phyloP scores from a whole-genome alignment of 1,284 basidiomycete species.

The Violaceomyces palustris region DNA sequence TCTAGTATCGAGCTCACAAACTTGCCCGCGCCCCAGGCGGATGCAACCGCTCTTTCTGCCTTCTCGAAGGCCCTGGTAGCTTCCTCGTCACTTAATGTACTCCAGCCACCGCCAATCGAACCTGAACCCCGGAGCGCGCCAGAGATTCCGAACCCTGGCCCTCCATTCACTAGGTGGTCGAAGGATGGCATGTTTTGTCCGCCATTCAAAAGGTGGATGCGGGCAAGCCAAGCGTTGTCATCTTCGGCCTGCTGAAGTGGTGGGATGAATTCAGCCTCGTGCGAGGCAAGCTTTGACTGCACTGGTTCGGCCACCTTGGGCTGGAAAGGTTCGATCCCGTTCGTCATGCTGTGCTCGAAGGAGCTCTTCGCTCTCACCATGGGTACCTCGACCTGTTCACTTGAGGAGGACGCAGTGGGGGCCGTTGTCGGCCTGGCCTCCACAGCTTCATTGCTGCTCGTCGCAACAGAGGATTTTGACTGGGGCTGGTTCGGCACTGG shows the following conservation, averaged over 20 bases:
- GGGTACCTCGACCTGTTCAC: too few species aligned
- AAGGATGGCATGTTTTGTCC: slow-evolving; percentile 36
- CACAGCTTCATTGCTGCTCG: too few species aligned
- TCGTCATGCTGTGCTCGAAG: too few species aligned
- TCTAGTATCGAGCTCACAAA: slow-evolving; percentile 2
- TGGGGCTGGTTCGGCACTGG: too few species aligned
- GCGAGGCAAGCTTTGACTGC: too few species aligned
- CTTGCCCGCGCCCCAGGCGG: slow-evolving; percentile 30
- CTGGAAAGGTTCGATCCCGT: too few species aligned
- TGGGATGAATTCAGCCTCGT: too few species aligned
- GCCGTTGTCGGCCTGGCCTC: too few species aligned
- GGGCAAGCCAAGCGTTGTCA: slow-evolving; percentile 42
- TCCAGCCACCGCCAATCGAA: not conserved
- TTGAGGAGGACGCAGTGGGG: too few species aligned
- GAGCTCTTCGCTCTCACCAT: too few species aligned
- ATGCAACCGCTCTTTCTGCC: slow-evolving; percentile 26
- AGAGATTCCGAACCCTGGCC: slow-evolving; percentile 4
- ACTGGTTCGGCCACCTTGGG: too few species aligned
- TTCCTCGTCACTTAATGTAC: slow-evolving; percentile 11
- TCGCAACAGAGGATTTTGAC: too few species aligned
- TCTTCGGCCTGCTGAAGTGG: slow-evolving; percentile 24
- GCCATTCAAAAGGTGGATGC: slow-evolving; percentile 46
- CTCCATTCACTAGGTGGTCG: slow-evolving; percentile 15
- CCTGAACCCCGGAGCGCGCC: not conserved
- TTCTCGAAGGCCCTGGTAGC: slow-evolving; percentile 18